These are phyloP conservation scores for Coleophoma eucalyptorum DNA, from an alignment of 2,329 filamentous ascomycete species.

Conservation along the genomic window DNA sequence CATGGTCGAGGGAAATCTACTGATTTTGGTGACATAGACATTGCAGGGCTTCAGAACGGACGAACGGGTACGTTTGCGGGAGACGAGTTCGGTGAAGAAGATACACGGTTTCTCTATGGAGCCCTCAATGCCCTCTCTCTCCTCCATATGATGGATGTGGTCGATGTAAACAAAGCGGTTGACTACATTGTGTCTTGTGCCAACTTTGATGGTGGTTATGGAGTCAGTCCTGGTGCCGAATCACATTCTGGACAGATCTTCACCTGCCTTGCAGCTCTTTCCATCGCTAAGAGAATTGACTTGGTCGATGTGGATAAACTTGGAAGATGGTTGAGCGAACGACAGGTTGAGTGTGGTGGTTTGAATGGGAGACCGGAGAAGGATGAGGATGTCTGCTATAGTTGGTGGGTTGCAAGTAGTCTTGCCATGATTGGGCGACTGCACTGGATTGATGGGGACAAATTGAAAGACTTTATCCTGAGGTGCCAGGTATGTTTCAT, in stretches of 20 bases:
- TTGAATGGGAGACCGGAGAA: constrained; percentile 95
- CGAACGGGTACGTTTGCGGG: constrained; percentile 85
- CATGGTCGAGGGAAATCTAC: constrained; percentile 4
- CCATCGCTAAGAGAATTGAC: constrained; percentile 79
- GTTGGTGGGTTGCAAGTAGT: constrained; percentile 96
- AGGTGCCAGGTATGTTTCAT: constrained; percentile 61
- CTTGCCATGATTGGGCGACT: constrained; percentile 82
- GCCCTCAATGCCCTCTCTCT: constrained; percentile 88
- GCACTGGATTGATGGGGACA: constrained; percentile 88
- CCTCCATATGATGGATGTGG: constrained; percentile 65
- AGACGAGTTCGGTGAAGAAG: constrained; percentile 94
- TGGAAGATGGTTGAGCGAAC: constrained; percentile 87
- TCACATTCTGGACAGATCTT: constrained; percentile 95
- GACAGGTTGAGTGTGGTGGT: constrained; percentile 82
- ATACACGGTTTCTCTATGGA: constrained; percentile 91
- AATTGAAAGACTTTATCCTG: constrained; percentile 78
- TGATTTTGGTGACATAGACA: constrained; percentile 45
- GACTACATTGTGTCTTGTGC: constrained; percentile 75
- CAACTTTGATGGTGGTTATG: constrained; percentile 95
- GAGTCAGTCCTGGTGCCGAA: constrained; percentile 83
- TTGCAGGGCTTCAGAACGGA: constrained; percentile 76
- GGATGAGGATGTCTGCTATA: constrained; percentile 95
- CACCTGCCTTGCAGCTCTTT: constrained; percentile 83
- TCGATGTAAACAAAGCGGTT: constrained; percentile 79
- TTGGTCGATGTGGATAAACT: constrained; percentile 79